Evolutionary conservation across 2,329 filamentous ascomycete species (phyloP).

Genomic region (Trichoderma endophyticum): DNA sequence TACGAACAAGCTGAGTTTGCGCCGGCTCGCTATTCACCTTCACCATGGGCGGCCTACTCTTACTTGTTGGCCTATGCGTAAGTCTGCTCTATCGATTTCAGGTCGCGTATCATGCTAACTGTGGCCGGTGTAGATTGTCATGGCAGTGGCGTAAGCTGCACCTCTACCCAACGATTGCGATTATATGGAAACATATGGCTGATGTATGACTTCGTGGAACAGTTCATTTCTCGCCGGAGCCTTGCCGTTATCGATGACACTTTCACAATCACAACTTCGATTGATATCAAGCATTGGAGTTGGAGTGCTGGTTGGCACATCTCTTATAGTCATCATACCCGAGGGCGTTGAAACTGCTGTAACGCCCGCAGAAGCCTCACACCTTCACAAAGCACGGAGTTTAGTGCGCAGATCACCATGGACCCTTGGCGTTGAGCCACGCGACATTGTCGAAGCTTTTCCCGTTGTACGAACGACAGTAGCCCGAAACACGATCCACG

Average conservation of each 20-base stretch:
- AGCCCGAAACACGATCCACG: not conserved
- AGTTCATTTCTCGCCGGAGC: slow-evolving; percentile 94
- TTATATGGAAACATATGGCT: not conserved
- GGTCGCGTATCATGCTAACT: not conserved
- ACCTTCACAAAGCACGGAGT: slow-evolving; percentile 36
- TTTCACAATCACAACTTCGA: slow-evolving; percentile 82
- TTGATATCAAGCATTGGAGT: slow-evolving; percentile 90
- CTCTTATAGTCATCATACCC: slow-evolving; percentile 94
- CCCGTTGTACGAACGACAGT: slow-evolving; percentile 21
- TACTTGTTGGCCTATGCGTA: slow-evolving; percentile 21
- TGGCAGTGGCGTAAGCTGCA: slow-evolving; percentile 55
- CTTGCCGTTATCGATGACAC: slow-evolving; percentile 81
- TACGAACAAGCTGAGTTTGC: slow-evolving; percentile 14
- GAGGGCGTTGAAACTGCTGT: slow-evolving; percentile 93
- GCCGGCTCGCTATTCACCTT: slow-evolving; percentile 16
- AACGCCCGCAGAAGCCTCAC: slow-evolving; percentile 44
- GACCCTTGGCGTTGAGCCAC: slow-evolving; percentile 27
- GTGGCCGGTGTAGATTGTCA: slow-evolving; percentile 44
- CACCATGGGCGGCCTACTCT: slow-evolving; percentile 20
- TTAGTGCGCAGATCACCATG: slow-evolving; percentile 34
- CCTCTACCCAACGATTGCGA: not conserved
- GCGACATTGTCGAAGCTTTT: slow-evolving; percentile 27
- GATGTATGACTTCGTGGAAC: not conserved
- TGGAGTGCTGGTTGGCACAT: slow-evolving; percentile 90
- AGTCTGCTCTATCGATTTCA: not conserved